Evolutionary conservation across 176 grass and related monocot species (phyloP).

Genomic region (Leersia perrieri): DNA sequence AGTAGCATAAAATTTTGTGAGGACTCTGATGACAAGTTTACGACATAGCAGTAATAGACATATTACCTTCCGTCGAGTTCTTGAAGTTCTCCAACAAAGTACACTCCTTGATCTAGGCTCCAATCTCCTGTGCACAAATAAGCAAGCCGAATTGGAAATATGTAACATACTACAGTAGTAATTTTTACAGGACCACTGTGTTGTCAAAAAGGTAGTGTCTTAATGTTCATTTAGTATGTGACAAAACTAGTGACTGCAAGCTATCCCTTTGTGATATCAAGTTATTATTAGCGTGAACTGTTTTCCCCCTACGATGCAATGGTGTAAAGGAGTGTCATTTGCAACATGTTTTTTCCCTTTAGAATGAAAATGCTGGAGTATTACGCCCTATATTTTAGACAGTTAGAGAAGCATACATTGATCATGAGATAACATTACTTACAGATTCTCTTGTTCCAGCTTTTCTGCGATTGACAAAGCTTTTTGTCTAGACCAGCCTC

Average conservation of each 20-base stretch:
- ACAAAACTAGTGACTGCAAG: neutral
- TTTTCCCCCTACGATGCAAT: neutral
- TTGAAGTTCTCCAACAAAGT: constrained; percentile 71
- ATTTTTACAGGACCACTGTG: neutral
- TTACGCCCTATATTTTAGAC: neutral
- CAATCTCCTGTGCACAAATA: constrained; percentile 66
- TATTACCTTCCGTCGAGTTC: constrained; percentile 62
- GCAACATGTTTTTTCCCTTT: constrained; percentile 20
- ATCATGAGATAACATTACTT: constrained; percentile 48
- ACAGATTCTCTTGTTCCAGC: constrained; percentile 94
- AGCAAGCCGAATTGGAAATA: constrained; percentile 14
- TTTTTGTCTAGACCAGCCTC: constrained; percentile 76
- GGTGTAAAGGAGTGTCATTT: neutral
- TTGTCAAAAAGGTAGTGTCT: neutral
- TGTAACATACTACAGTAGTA: constrained; percentile 17
- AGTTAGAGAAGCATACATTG: constrained; percentile 12
- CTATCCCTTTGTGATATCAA: constrained; percentile 23
- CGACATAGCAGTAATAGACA: neutral
- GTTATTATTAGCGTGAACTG: neutral
- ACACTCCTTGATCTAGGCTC: constrained; percentile 85
- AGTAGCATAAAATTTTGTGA: neutral
- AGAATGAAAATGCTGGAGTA: neutral
- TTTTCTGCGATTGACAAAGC: constrained; percentile 88
- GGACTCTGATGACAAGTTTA: neutral
- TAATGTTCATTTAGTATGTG: neutral